Percentiles rank a stretch among this genome's conserved stretches.
phyloP scores from a whole-genome alignment of 2,329 filamentous ascomycete species.

The Cryphonectria parasitica region DNA sequence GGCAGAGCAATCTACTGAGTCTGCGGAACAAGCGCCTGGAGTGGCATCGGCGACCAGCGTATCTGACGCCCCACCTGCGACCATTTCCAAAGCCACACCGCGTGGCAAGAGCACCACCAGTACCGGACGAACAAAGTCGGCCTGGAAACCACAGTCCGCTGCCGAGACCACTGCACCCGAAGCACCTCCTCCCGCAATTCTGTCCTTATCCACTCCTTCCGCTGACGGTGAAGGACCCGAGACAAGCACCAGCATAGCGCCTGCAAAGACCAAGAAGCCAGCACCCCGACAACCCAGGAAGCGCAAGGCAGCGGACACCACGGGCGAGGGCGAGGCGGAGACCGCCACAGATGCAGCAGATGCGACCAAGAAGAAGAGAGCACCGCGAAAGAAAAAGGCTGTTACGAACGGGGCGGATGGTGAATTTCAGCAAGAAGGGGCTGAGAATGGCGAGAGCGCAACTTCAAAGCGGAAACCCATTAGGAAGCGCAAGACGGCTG shows the following conservation, averaged over 20 bases:
- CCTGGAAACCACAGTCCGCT: slow-evolving; percentile 14
- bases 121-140: slow-evolving; percentile 14
- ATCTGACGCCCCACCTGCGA: slow-evolving; percentile 1
- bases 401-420: slow-evolving; percentile 23
- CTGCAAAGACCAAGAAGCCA: slow-evolving; percentile 15
- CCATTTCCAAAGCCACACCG: neutral
- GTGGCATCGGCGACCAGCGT: neutral
- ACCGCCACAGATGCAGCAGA: slow-evolving; percentile 14
- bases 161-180: slow-evolving; percentile 19
- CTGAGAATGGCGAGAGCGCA: slow-evolving; percentile 29
- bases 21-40: neutral
- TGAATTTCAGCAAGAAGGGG: slow-evolving; percentile 24
- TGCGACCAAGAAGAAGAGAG: slow-evolving; percentile 32
- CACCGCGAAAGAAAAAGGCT: slow-evolving; percentile 30
- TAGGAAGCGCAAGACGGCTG: slow-evolving; percentile 26
- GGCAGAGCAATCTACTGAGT: neutral
- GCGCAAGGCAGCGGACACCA: slow-evolving; percentile 28
- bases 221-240: slow-evolving; percentile 19
- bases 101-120: slow-evolving; percentile 4
- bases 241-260: neutral
- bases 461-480: slow-evolving; percentile 29
- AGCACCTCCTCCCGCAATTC: slow-evolving; percentile 3
- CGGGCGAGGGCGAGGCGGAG: slow-evolving; percentile 28
- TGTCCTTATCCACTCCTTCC: slow-evolving; percentile 2
- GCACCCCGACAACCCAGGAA: slow-evolving; percentile 31